Evolutionary conservation across 1,139 yeast genomes (phyloP), one percentile per base, ranked within the genome.

Genomic region (Blastobotrys persicus): DNA sequence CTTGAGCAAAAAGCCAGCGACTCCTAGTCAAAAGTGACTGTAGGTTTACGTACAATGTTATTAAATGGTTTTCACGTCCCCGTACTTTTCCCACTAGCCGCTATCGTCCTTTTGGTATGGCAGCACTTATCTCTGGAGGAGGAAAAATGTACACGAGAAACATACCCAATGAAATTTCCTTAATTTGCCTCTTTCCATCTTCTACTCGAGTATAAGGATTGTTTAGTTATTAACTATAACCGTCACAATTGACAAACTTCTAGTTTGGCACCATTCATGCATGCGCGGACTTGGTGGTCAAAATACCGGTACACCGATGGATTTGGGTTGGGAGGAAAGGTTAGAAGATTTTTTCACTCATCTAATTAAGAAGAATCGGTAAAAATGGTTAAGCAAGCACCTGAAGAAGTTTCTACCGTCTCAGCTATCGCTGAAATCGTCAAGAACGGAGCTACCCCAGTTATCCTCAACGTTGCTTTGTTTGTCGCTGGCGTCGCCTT

Each of bases 401-500:
- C 55, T 40, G 54, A 53, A 42, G 28, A 45, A 23, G 46, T 46
- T 13, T 52, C 58, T 26, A 40, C 56, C n/a, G 44, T 49, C 34
- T 26, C 54, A 16, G 50, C 57, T 38, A 45, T 54, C 41, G 49
- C 52, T 44, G 46, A 47, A 16, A 49, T 55, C 40, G 32, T 59
- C 32, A 47, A 53, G 38, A 57, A 59, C 39, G 57, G 57, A 40
- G 56, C 59, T 17, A 50, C 42, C 13, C 56, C 68, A 34, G 59
- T 65, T 23, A 49, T 63, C 38, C 49, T 61, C 41, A 65, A 66
- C 60, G 57, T 58, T 34, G 67, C 67, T 11, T 55, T 64, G 19
- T 67, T 67, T 53, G 59, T 58, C 14, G 68, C 69, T 19, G 73
- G 73, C 42, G 71, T 70, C 18, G 64, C 61, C 38, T 68, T 69